phyloP scores from a whole-genome alignment of 345 rosid genomes.

The Bretschneidera sinensis region DNA sequence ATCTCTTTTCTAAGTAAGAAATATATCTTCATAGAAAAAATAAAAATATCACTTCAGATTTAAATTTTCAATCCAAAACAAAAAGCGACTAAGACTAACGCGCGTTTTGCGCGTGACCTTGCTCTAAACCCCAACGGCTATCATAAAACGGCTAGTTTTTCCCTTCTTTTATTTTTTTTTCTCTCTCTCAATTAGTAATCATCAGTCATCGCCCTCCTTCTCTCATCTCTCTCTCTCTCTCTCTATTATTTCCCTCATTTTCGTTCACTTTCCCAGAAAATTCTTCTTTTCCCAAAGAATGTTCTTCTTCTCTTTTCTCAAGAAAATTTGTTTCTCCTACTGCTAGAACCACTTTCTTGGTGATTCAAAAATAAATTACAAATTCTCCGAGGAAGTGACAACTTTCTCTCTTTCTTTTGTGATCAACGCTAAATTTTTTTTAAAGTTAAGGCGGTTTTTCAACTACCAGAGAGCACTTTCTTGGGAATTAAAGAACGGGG shows the following conservation, averaged over 20 bases:
- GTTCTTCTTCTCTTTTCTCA: too few species aligned
- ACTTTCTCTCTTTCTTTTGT: not conserved
- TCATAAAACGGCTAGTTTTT: not conserved
- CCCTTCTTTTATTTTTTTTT: too few species aligned
- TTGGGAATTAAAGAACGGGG: conserved; percentile 3
- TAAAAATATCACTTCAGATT: too few species aligned
- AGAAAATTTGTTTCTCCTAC: too few species aligned
- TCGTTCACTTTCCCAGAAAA: not conserved
- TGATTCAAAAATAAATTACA: not conserved
- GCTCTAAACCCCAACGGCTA: not conserved
- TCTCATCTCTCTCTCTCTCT: not conserved
- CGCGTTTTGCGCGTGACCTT: not conserved
- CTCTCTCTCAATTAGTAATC: not conserved
- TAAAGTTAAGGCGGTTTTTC: not conserved
- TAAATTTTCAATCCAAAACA: not conserved
- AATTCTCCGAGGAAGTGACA: not conserved
- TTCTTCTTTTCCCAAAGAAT: not conserved
- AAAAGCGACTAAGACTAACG: not conserved
- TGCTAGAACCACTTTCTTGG: not conserved
- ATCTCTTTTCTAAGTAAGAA: too few species aligned
- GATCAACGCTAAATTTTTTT: too few species aligned
- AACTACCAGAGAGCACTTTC: not conserved
- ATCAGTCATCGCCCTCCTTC: not conserved
- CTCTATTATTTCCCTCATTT: not conserved
- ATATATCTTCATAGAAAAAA: too few species aligned